phyloP scores from a whole-genome alignment of 257 asterid genomes.

The Apocynum venetum region DNA sequence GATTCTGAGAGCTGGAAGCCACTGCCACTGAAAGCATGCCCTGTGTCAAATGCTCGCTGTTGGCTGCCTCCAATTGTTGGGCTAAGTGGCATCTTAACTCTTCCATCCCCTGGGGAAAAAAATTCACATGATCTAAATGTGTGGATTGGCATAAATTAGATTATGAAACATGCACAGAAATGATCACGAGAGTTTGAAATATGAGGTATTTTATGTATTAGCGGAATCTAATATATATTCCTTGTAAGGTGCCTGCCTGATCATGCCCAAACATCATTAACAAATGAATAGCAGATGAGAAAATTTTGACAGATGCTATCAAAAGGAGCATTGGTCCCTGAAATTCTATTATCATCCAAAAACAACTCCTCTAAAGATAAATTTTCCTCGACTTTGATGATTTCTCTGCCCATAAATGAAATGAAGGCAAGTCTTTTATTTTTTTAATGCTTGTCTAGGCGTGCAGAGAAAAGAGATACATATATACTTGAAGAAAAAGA shows the following conservation, averaged over 20 bases:
- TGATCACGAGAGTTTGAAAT: background rate
- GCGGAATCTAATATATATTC: background rate
- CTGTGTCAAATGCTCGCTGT: slow-evolving; percentile 50
- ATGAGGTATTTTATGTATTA: background rate
- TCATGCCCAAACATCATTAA: background rate
- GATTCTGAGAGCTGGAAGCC: slow-evolving; percentile 56
- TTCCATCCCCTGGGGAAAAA: slow-evolving; percentile 63
- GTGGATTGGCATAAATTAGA: background rate
- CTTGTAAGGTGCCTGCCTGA: background rate
- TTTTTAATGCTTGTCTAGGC: background rate
- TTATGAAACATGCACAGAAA: background rate
- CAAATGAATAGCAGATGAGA: background rate
- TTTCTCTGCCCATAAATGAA: background rate
- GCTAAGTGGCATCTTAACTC: slow-evolving; percentile 84
- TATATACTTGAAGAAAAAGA: background rate
- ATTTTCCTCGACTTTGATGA: no score
- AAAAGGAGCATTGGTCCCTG: background rate
- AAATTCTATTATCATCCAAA: background rate
- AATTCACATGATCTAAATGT: background rate
- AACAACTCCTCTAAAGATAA: background rate
- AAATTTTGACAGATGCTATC: background rate
- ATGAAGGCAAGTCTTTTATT: background rate
- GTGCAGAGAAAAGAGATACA: background rate
- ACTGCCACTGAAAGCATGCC: slow-evolving; percentile 40
- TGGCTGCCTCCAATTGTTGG: slow-evolving; percentile 62